Conservation (phyloP, 108 stramenopile species). For the Skeletonema menzelii region DNA sequence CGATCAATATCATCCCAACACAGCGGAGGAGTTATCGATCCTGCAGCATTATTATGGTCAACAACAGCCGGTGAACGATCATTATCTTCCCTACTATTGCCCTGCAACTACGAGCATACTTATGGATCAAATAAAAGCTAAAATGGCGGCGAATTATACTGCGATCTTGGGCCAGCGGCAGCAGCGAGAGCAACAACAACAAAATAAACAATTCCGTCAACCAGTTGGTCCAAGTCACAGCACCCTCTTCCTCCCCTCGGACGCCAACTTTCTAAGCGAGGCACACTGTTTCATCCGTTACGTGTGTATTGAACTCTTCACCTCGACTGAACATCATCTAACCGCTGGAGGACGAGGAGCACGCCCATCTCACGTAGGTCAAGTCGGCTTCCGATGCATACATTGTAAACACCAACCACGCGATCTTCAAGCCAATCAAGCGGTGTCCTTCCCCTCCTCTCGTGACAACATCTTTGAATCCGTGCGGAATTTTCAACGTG, state of each 20-base stretch:
- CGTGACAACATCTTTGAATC: conserved; percentile 16
- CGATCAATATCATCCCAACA: neutral
- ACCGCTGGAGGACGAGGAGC: conserved; percentile 4
- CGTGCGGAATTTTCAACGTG: conserved; percentile 14
- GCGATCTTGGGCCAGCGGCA: neutral
- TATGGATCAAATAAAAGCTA: neutral
- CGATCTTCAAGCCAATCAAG: neutral
- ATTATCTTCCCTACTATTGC: neutral
- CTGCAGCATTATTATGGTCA: neutral
- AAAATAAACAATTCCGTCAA: neutral
- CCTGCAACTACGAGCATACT: neutral
- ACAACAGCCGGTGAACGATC: neutral
- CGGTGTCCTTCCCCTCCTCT: conserved; percentile 14
- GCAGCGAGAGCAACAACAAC: neutral
- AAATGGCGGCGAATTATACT: neutral
- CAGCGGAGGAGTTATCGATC: neutral
- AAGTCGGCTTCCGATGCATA: conserved; percentile 14
- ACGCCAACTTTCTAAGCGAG: neutral
- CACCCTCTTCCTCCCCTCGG: neutral
- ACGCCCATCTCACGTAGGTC: conserved; percentile 13
- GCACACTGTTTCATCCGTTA: conserved; percentile 4
- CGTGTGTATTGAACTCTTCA: conserved; percentile 14
- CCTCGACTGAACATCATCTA: neutral
- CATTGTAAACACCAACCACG: conserved; percentile 6
- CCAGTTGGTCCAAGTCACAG: neutral